phyloP scores from a whole-genome alignment of 1,284 basidiomycete species.

The Megacollybia platyphylla region DNA sequence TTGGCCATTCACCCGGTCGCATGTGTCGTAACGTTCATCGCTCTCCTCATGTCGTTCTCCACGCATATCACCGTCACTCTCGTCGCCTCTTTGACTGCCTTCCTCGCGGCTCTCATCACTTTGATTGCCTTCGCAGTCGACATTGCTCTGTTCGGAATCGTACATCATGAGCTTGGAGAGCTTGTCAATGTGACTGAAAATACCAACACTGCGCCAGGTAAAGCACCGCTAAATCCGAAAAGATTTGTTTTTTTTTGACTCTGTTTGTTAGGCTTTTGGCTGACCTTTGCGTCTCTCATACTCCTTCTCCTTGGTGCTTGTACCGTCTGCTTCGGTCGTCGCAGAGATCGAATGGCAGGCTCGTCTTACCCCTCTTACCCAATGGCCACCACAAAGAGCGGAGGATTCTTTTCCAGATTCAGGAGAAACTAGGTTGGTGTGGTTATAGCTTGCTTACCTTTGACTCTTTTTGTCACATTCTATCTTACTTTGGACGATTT shows the following conservation, averaged over 20 bases:
- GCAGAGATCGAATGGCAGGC: slow-evolving; percentile 9
- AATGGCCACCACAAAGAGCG: slow-evolving; percentile 1
- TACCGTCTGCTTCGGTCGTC: slow-evolving; percentile 39
- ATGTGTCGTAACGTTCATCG: slow-evolving; percentile 47
- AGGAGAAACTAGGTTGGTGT: slow-evolving; percentile 1
- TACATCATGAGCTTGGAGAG: slow-evolving; percentile 26
- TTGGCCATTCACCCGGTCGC: slow-evolving; percentile 64
- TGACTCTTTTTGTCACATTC: no score
- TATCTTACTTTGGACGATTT: no score
- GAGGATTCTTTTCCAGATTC: slow-evolving; percentile 10
- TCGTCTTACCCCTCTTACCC: not conserved
- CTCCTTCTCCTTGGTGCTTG: slow-evolving; percentile 33
- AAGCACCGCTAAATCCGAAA: slow-evolving; percentile 3
- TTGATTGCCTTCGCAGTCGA: slow-evolving; percentile 41
- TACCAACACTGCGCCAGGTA: slow-evolving; percentile 32
- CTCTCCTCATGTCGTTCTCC: slow-evolving; percentile 35
- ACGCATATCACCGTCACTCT: slow-evolving; percentile 30
- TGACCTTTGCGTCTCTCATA: slow-evolving; percentile 36
- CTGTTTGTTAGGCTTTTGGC: slow-evolving; percentile 31
- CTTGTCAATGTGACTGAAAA: slow-evolving; percentile 19
- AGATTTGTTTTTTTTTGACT: not conserved
- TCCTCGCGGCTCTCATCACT: slow-evolving; percentile 34
- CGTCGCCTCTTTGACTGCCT: slow-evolving; percentile 30
- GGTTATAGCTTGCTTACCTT: no score
- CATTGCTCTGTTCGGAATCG: slow-evolving; percentile 33